phyloP scores from a whole-genome alignment of 2,329 filamentous ascomycete genomes.

The Fusarium scirpi region DNA sequence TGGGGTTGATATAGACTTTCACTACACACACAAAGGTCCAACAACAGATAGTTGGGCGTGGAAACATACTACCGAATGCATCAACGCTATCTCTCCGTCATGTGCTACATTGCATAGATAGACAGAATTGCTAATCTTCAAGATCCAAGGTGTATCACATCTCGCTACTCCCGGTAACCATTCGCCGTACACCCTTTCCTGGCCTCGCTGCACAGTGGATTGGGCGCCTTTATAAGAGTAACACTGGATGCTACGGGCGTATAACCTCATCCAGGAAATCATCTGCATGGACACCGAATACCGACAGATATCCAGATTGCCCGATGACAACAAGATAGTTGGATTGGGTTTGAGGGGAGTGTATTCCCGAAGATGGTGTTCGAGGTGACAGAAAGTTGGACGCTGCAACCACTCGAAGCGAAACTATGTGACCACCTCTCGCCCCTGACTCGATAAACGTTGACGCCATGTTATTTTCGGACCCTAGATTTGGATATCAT shows the following conservation, averaged over 20 bases:
- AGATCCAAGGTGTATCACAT: slow-evolving; percentile 1
- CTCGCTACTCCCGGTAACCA: slow-evolving; percentile 2
- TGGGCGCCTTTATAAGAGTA: slow-evolving; percentile 14
- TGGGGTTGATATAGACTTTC: slow-evolving; percentile 26
- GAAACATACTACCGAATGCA: background rate
- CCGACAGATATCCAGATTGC: slow-evolving; percentile 28
- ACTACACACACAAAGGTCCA: background rate
- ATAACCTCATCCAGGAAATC: slow-evolving; percentile 21
- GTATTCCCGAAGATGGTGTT: background rate
- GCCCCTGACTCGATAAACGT: background rate
- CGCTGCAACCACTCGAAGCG: background rate
- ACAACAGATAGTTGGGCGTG: background rate
- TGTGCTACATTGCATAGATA: background rate
- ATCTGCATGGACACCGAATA: slow-evolving; percentile 24
- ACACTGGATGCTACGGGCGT: slow-evolving; percentile 4
- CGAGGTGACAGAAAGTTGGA: background rate
- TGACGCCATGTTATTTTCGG: background rate
- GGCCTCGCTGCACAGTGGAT: slow-evolving; percentile 13
- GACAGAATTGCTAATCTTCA: background rate
- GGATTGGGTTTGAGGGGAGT: background rate
- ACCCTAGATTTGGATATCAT: background rate
- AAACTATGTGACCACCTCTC: background rate
- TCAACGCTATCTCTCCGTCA: background rate
- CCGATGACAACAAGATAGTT: slow-evolving; percentile 2
- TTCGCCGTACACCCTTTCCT: slow-evolving; percentile 28